Evolutionary conservation across 345 rosid genomes (phyloP), one percentile per base, ranked within the genome.

Genomic region (Murraya paniculata): DNA sequence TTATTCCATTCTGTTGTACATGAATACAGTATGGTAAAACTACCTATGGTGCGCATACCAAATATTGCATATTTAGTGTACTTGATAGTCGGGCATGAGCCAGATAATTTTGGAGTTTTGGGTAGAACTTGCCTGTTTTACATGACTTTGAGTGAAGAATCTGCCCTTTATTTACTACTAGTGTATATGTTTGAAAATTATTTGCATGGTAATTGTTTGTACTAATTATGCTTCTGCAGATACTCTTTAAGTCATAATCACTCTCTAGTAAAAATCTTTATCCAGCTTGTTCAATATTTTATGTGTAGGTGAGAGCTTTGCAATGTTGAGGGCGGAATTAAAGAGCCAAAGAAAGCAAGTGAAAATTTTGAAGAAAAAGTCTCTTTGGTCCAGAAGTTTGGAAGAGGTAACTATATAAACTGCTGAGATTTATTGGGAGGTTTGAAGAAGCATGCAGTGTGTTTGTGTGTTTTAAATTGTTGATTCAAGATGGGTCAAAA

Each of bases 361-460:
- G 77, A 93, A 88, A 86, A 85, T 71, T 76, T 87, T 94, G 79
- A 91, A 88, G 86, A 94, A 91, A 82, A 94, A 91, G 87, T 94
- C 97, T 9, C 86, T 94, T 61, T 94, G 97, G 97, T 93, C 92
- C 31, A 88, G 86, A 89, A 92, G 87, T 85, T 88, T 91, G 82
- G 98, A 94, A 80, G 98, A 93, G 97, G 98, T 92, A 77, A 22
- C 57, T 68, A 68, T 58, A 67, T 50, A 41, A 28, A 53, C 27
- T 38, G 57, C 69, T 57, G 41, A 1, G 74, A 39, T 57, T 59
- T 39, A 19, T 30, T 31, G 67, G 39, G 36, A 55, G 11, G 31
- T 33, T 71, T 24, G 25, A 57, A 28, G 66, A 28, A 3, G 14
- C 67, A 30, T 31, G 18, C 36, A 62, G 31, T 9, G 1, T 64